Base-by-base conservation (phyloP, 228 moss, liverwort and hornwort genomes). In the Sphagnum magellanicum region DNA sequence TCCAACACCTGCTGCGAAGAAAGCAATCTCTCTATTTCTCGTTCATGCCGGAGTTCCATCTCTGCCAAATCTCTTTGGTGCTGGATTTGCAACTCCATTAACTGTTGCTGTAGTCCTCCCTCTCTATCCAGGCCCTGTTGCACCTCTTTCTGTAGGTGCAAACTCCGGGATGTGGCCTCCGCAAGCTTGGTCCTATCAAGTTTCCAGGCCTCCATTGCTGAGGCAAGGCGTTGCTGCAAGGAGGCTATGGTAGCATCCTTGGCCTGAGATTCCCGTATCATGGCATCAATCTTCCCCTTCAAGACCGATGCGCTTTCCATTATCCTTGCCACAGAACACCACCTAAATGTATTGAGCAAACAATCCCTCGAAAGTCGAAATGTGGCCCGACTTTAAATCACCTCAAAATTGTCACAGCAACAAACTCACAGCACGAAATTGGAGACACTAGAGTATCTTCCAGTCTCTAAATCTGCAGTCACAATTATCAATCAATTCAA, bases 171-270 rank as follows among this genome's bases (percentile, higher is more conserved):
- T 32, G 62, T 75, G 15, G 75, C 70, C 72, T 65, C 70, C 4
- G 71, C 11, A 49, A 77, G 75, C 79, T 66, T 72, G 1, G 59
- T 71, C 68, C 80, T 81, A 71, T 87, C 92, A 5, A 74, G 81
- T 61, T 70, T 77, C 68, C 89, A 74, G 48, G 78, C 81, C 15
- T 77, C 79, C 11, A 70, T 69, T 17, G 78, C 72, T 48, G 77
- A 73, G 53, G 83, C 64, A 50, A 92, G 70, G 53, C 83, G 74
- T 52, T 67, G 75, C 58, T 87, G 84, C 53, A 95, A 68, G 12
- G 74, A 81, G 6, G 72, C 63, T 49, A 90, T 82, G 0, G 50
- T 68, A 8, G 51, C 66, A 47, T 90, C 94, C 77, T 91, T 90
- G 4, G 75, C 78, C 67, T 67, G 71, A 59, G 87, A 79, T 13